These are phyloP conservation scores for Fusarium sp. DNA, from an alignment of 2,329 filamentous ascomycete genomes.

Conservation along the genomic window DNA sequence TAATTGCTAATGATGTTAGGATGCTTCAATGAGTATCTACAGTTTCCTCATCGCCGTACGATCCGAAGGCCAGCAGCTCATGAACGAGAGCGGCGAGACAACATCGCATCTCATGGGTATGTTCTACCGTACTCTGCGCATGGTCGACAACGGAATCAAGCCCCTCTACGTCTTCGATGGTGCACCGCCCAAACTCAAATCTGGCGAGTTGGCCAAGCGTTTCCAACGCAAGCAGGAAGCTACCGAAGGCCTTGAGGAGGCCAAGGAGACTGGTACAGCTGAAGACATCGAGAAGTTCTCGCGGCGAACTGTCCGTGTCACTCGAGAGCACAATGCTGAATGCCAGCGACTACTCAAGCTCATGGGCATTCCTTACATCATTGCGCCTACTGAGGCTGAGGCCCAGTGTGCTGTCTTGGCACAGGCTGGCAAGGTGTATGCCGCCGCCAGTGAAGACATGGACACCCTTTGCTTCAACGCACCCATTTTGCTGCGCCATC, in stretches of 20 bases:
- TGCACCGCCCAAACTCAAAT: constrained; percentile 95
- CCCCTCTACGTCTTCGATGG: constrained; percentile 98
- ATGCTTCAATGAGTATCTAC: constrained; percentile 94
- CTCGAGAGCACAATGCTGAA: constrained; percentile 95
- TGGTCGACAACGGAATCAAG: constrained; percentile 99
- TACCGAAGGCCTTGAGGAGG: constrained; percentile 88
- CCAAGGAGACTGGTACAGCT: constrained; percentile 95
- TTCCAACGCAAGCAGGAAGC: constrained; percentile 95
- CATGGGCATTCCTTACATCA: constrained; percentile 95
- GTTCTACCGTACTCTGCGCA: constrained; percentile 98
- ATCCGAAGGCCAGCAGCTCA: constrained; percentile 95
- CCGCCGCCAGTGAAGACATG: constrained; percentile 98
- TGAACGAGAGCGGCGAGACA: constrained; percentile 92
- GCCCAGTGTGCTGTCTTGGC: constrained; percentile 94
- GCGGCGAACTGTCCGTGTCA: constrained; percentile 88
- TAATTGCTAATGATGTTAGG: constrained; percentile 40
- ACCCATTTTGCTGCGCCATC: constrained; percentile 87
- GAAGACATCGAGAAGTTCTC: constrained; percentile 99
- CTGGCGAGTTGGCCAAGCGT: constrained; percentile 93
- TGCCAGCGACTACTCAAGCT: constrained; percentile 89
- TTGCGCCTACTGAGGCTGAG: constrained; percentile 96
- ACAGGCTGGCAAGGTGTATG: constrained; percentile 92
- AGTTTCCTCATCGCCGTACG: constrained; percentile 98
- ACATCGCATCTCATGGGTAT: constrained; percentile 99
- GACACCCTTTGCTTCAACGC: constrained; percentile 96